Conservation (phyloP, 768 basidiomycete genomes). For the Trametes coccinea region DNA sequence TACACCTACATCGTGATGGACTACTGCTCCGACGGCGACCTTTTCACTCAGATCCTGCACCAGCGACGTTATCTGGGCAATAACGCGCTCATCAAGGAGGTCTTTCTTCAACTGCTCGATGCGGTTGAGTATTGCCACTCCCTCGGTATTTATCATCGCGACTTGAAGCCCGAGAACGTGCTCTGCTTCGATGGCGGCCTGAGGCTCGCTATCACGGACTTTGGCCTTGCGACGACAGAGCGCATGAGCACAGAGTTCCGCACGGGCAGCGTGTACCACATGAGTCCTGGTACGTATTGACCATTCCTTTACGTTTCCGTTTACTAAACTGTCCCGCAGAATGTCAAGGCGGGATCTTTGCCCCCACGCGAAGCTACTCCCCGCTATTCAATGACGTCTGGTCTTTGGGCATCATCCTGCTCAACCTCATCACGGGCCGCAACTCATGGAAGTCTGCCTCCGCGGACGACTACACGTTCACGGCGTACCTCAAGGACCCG, state of each 20-base stretch:
- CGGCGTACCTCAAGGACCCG: constrained; percentile 80
- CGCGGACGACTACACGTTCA: constrained; percentile 81
- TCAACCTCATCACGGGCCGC: constrained; percentile 92
- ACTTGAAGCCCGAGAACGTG: constrained; percentile 96
- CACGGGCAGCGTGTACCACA: constrained; percentile 97
- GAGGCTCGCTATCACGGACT: constrained; percentile 87
- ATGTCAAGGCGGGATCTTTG: constrained; percentile 78
- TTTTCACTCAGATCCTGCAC: constrained; percentile 88
- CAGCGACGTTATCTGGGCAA: constrained; percentile 80
- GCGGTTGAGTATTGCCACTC: constrained; percentile 93
- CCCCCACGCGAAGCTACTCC: constrained; percentile 69
- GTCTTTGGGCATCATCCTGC: constrained; percentile 94
- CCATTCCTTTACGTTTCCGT: constrained; percentile 12
- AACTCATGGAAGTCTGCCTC: constrained; percentile 96
- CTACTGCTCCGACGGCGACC: constrained; percentile 86
- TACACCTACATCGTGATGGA: constrained; percentile 93
- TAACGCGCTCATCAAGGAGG: constrained; percentile 79
- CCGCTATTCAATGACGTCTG: constrained; percentile 92
- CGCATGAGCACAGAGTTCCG: constrained; percentile 84
- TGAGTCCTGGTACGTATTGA: constrained; percentile 80
- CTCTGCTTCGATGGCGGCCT: constrained; percentile 80
- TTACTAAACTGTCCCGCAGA: constrained; percentile 49
- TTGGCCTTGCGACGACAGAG: constrained; percentile 91
- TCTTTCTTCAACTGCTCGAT: constrained; percentile 92
- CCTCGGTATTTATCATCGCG: constrained; percentile 92